These are phyloP conservation scores for Boletus barrowsii DNA, from an alignment of 768 basidiomycete species.

Conservation along the genomic window DNA sequence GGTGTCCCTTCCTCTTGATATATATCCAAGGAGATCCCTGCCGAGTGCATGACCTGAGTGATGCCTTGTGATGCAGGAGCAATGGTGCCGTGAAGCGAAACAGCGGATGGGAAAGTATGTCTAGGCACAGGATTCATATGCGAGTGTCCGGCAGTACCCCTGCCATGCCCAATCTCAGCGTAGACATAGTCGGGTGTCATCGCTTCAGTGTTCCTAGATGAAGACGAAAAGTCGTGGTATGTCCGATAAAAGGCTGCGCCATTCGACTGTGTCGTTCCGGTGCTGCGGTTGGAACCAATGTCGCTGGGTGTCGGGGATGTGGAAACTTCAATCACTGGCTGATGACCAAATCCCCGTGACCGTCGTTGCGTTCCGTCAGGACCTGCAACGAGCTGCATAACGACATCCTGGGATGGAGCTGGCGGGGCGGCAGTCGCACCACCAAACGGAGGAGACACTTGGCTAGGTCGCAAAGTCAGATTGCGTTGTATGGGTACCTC, in stretches of 20 bases:
- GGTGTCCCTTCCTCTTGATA: conserved; percentile 14
- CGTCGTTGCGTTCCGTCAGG: conserved; percentile 39
- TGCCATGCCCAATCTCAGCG: conserved; percentile 75
- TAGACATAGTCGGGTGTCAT: conserved; percentile 72
- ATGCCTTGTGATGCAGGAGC: conserved; percentile 30
- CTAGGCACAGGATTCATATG: conserved; percentile 19
- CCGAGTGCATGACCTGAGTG: conserved; percentile 36
- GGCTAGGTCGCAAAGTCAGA: conserved; percentile 23
- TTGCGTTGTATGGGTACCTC: conserved; percentile 32
- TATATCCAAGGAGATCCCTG: conserved; percentile 25
- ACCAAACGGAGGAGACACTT: conserved; percentile 8
- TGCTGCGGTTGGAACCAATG: conserved; percentile 53
- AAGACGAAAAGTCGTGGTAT: conserved; percentile 46
- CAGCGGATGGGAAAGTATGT: conserved; percentile 22
- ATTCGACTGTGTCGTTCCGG: conserved; percentile 49
- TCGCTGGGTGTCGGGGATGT: conserved; percentile 62
- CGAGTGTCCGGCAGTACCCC: conserved; percentile 39
- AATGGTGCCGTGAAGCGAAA: conserved; percentile 20
- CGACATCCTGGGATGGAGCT: conserved; percentile 21
- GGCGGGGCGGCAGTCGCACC: conserved; percentile 1
- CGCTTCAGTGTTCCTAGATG: conserved; percentile 48
- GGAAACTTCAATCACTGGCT: conserved; percentile 61
- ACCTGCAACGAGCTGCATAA: conserved; percentile 34
- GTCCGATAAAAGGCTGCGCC: conserved; percentile 61
- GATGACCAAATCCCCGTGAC: conserved; percentile 43